phyloP scores from a whole-genome alignment of 495 filamentous ascomycete genomes.

The Melanomma pulvis-pyrius region DNA sequence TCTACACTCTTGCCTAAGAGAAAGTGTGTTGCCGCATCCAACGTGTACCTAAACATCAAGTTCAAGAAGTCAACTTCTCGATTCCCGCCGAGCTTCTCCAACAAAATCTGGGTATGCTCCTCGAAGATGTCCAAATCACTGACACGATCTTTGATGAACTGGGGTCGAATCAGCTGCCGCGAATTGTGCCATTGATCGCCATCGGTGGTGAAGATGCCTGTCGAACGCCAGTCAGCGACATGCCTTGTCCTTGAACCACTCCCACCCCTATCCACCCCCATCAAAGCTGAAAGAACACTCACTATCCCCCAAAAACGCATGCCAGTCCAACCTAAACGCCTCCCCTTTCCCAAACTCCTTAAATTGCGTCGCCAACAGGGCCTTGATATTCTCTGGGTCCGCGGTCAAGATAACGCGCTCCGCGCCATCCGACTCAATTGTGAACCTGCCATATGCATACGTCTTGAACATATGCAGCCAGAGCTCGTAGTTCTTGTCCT shows the following conservation, averaged over 20 bases:
- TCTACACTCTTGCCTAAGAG: slow-evolving; percentile 58
- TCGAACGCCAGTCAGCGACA: not conserved
- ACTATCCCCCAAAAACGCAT: slow-evolving; percentile 59
- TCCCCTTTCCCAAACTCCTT: slow-evolving; percentile 59
- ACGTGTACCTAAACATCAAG: slow-evolving; percentile 55
- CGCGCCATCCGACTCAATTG: slow-evolving; percentile 56
- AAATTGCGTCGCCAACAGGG: slow-evolving; percentile 60
- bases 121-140: slow-evolving; percentile 57
- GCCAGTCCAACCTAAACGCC: slow-evolving; percentile 54
- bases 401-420: slow-evolving; percentile 54
- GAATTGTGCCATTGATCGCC: slow-evolving; percentile 58
- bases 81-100: slow-evolving; percentile 48
- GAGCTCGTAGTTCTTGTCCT: slow-evolving; percentile 59
- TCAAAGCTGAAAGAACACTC: slow-evolving; percentile 5
- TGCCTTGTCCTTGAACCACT: not conserved
- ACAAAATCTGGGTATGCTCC: slow-evolving; percentile 49
- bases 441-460: slow-evolving; percentile 49
- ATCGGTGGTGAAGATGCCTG: slow-evolving; percentile 60
- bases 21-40: slow-evolving; percentile 64
- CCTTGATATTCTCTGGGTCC: slow-evolving; percentile 62
- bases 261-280: not conserved
- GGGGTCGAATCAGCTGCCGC: slow-evolving; percentile 57
- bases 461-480: slow-evolving; percentile 59
- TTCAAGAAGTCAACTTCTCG: slow-evolving; percentile 57
- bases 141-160: slow-evolving; percentile 60